A percentile compares a stretch with the other conserved stretches of the same genome.
These are phyloP conservation scores for Fusarium sp. DNA, from an alignment of 2,329 filamentous ascomycete species.

Conservation along the genomic window DNA sequence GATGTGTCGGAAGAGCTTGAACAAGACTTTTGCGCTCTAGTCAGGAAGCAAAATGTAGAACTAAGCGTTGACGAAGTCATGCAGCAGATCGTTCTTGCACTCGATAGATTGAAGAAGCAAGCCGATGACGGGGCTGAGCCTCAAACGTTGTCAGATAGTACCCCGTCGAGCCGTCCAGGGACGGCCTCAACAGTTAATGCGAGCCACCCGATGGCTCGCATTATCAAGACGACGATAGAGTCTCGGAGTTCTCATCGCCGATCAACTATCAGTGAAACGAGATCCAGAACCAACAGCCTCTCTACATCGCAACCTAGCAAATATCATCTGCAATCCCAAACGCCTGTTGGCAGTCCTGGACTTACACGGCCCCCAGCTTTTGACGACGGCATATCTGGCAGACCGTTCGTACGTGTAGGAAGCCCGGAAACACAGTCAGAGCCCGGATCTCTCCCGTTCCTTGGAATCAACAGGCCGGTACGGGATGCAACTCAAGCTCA, in stretches of 20 bases:
- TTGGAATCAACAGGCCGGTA: slow-evolving; percentile 7
- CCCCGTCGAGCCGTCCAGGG: slow-evolving; percentile 33
- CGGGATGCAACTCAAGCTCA: slow-evolving; percentile 18
- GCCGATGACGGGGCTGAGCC: slow-evolving; percentile 28
- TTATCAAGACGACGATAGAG: slow-evolving; percentile 39
- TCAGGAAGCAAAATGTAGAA: slow-evolving; percentile 55
- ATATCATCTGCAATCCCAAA: slow-evolving; percentile 41
- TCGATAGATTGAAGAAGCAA: slow-evolving; percentile 41
- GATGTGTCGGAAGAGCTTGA: slow-evolving; percentile 64
- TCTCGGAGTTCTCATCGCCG: slow-evolving; percentile 33
- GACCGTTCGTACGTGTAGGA: slow-evolving; percentile 64
- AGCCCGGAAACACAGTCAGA: slow-evolving; percentile 50
- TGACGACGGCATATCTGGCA: slow-evolving; percentile 67
- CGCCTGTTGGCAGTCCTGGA: slow-evolving; percentile 41
- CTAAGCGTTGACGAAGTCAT: slow-evolving; percentile 61
- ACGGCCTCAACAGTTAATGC: slow-evolving; percentile 31
- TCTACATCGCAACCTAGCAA: slow-evolving; percentile 39
- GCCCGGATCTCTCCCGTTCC: slow-evolving; percentile 21
- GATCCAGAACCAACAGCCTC: slow-evolving; percentile 27
- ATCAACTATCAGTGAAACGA: slow-evolving; percentile 29
- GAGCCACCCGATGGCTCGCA: slow-evolving; percentile 36
- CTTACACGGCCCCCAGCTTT: slow-evolving; percentile 42
- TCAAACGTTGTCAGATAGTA: slow-evolving; percentile 28
- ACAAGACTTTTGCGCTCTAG: slow-evolving; percentile 63
- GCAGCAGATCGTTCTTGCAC: slow-evolving; percentile 59